These are phyloP conservation scores for Metschnikowia matae DNA, from an alignment of 805 yeast genomes.

Conservation along the genomic window DNA sequence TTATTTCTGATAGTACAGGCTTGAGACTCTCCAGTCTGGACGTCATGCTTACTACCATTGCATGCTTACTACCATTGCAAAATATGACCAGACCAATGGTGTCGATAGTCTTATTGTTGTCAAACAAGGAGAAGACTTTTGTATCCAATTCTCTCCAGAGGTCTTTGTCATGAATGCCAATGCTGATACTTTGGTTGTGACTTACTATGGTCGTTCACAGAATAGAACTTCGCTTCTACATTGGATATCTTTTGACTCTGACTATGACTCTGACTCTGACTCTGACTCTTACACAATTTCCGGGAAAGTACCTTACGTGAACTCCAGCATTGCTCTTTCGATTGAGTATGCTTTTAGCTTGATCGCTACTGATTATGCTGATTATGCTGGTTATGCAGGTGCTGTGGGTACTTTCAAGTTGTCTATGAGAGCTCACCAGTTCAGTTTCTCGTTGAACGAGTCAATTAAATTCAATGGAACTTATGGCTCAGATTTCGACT, in stretches of 20 bases:
- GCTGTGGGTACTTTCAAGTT: conserved; percentile 66
- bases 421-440: conserved; percentile 82
- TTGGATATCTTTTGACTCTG: conserved; percentile 79
- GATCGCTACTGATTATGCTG: conserved; percentile 80
- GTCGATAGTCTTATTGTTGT: conserved; percentile 68
- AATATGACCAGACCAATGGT: conserved; percentile 76
- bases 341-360: conserved; percentile 62
- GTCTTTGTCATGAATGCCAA: conserved; percentile 49
- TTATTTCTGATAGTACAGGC: conserved; percentile 56
- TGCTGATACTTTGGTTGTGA: conserved; percentile 48
- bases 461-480: conserved; percentile 65
- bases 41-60: conserved; percentile 43
- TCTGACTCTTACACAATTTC: conserved; percentile 59
- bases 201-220: conserved; percentile 75
- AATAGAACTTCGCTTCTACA: conserved; percentile 87
- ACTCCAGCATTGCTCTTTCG: conserved; percentile 87
- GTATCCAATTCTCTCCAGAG: conserved; percentile 56
- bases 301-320: conserved; percentile 86
- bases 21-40: conserved; percentile 43
- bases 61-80: conserved; percentile 58
- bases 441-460: conserved; percentile 61
- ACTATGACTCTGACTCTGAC: too few relatives aligned
- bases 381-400: conserved; percentile 68
- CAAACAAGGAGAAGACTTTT: conserved; percentile 63
- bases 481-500: conserved; percentile 48